A percentile compares a stretch with the other conserved stretches of the same genome.
Conservation (phyloP, 2,329 filamentous ascomycete genomes). For the Eutypella sp. region DNA sequence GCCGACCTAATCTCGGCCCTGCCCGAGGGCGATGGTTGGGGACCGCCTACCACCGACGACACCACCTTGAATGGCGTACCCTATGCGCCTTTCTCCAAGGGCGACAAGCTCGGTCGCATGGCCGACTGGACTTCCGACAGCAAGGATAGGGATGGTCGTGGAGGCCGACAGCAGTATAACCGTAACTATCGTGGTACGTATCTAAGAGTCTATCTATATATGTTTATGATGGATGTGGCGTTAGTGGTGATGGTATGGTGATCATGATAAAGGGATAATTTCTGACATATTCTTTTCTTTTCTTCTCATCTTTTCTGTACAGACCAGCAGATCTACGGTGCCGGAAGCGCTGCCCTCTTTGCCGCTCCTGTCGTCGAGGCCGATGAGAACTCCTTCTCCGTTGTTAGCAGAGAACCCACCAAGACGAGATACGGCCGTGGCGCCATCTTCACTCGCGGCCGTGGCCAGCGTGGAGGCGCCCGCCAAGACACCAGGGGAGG, state of each 20-base stretch:
- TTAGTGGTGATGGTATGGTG: too few relatives aligned
- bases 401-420: slow-evolving; percentile 87
- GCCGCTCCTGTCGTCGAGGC: slow-evolving; percentile 79
- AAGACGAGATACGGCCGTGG: slow-evolving; percentile 88
- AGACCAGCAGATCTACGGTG: slow-evolving; percentile 97
- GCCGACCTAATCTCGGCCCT: slow-evolving; percentile 64
- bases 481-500: slow-evolving; percentile 59
- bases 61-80: slow-evolving; percentile 92
- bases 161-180: slow-evolving; percentile 83
- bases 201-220: neutral
- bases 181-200: slow-evolving; percentile 81
- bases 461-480: slow-evolving; percentile 70
- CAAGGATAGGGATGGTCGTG: slow-evolving; percentile 72
- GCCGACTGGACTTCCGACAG: slow-evolving; percentile 94
- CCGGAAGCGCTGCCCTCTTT: slow-evolving; percentile 81
- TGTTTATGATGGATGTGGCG: neutral
- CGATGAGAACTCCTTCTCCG: slow-evolving; percentile 95
- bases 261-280: too few relatives aligned
- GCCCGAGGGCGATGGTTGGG: slow-evolving; percentile 78
- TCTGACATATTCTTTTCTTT: slow-evolving; percentile 17
- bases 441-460: slow-evolving; percentile 82
- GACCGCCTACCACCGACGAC: slow-evolving; percentile 74
- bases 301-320: slow-evolving; percentile 11
- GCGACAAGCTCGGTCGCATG: slow-evolving; percentile 98
- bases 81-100: slow-evolving; percentile 97